A percentile compares a stretch with the other conserved stretches of the same genome.
phyloP scores from a whole-genome alignment of 2,329 filamentous ascomycete species.

The Beauveria brongniartii region DNA sequence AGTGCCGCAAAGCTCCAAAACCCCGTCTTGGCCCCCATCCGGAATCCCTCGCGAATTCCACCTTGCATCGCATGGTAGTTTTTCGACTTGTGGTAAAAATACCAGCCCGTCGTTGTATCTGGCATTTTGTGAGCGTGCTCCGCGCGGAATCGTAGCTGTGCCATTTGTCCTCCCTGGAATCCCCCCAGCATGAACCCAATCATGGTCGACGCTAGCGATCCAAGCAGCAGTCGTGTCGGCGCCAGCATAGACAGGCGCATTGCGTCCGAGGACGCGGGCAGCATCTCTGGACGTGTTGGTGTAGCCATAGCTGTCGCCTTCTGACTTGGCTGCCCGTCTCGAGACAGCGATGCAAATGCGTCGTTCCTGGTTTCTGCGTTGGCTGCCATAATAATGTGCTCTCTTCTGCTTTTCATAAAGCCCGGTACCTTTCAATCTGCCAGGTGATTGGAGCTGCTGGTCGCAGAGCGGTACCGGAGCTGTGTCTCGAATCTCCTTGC shows the following conservation, averaged over 20 bases:
- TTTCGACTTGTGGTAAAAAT: constrained; percentile 97
- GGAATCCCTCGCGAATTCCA: constrained; percentile 69
- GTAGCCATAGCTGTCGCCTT: neutral
- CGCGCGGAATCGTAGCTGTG: constrained; percentile 79
- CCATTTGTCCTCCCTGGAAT: constrained; percentile 62
- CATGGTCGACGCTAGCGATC: constrained; percentile 53
- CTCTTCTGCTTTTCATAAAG: neutral
- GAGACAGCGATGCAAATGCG: neutral
- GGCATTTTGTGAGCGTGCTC: constrained; percentile 95
- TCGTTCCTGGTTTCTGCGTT: neutral
- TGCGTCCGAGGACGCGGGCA: constrained; percentile 5
- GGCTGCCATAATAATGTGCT: neutral
- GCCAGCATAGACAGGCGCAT: constrained; percentile 56
- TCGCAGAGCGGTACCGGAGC: neutral
- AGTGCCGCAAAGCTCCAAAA: constrained; percentile 72
- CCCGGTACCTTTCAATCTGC: neutral
- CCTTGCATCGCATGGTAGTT: constrained; percentile 81
- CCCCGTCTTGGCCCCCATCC: constrained; percentile 62
- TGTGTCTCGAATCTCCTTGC: neutral
- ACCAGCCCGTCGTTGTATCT: constrained; percentile 78
- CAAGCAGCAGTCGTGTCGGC: constrained; percentile 56
- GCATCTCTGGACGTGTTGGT: neutral
- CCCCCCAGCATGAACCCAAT: constrained; percentile 65
- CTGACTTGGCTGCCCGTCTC: neutral
- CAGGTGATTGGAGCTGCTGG: neutral